A percentile compares a stretch with the other conserved stretches of the same genome.
Conservation (phyloP, 495 filamentous ascomycete genomes). For the Penicillium coffeae region DNA sequence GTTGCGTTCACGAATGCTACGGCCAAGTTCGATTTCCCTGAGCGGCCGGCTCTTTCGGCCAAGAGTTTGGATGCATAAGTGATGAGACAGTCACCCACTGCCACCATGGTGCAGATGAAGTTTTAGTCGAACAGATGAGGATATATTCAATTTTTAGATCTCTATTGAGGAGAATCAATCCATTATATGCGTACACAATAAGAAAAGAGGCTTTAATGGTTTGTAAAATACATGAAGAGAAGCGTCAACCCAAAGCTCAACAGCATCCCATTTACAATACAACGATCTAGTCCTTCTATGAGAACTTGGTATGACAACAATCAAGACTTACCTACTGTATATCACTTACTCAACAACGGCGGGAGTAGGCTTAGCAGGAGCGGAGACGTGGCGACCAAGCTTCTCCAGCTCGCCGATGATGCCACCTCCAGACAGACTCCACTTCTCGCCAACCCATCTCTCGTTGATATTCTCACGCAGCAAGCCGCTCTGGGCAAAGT, state of each 20-base stretch:
- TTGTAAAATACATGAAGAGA: slow-evolving; percentile 35
- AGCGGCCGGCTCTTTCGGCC: too few relatives aligned
- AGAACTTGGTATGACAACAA: slow-evolving; percentile 4
- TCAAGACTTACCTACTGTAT: too few relatives aligned
- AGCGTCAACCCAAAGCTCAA: slow-evolving; percentile 13
- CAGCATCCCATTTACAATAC: slow-evolving; percentile 26
- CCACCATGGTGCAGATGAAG: too few relatives aligned
- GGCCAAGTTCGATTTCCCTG: slow-evolving; percentile 24
- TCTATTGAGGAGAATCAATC: slow-evolving; percentile 12
- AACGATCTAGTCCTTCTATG: slow-evolving; percentile 1
- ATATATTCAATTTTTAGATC: not conserved
- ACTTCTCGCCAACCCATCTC: slow-evolving; percentile 73
- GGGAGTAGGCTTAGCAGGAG: slow-evolving; percentile 19
- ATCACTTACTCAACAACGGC: slow-evolving; percentile 11
- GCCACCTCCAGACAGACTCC: slow-evolving; percentile 77
- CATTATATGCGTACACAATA: slow-evolving; percentile 42
- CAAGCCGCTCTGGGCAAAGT: slow-evolving; percentile 85
- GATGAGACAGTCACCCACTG: too few relatives aligned
- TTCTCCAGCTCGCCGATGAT: slow-evolving; percentile 80
- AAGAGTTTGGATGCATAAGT: too few relatives aligned
- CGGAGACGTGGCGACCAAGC: slow-evolving; percentile 50
- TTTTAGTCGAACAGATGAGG: too few relatives aligned
- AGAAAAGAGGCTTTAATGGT: slow-evolving; percentile 16
- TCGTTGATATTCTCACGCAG: slow-evolving; percentile 67
- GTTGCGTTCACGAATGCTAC: slow-evolving; percentile 10